Evolutionary conservation across 2,329 filamentous ascomycete species (phyloP).

Genomic region (Metarhizium anisopliae): DNA sequence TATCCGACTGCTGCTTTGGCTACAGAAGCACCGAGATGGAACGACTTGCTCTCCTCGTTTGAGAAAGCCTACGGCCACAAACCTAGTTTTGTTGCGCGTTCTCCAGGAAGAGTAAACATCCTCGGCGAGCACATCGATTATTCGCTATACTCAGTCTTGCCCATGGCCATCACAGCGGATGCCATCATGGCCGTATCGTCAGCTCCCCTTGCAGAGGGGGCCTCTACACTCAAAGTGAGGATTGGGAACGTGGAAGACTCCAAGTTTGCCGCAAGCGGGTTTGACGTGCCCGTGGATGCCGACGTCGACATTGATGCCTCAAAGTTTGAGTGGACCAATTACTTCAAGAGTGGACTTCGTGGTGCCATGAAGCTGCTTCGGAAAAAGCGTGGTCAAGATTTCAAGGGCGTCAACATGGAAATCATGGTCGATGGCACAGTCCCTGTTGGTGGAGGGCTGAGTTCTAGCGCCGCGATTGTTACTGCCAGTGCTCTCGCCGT

Average conservation of each 20-base stretch:
- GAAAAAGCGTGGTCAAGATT: slow-evolving; percentile 51
- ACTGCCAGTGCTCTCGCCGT: slow-evolving; percentile 84
- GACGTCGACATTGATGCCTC: slow-evolving; percentile 75
- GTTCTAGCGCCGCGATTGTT: slow-evolving; percentile 88
- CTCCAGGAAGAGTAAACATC: slow-evolving; percentile 92
- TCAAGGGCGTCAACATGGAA: slow-evolving; percentile 67
- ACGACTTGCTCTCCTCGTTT: slow-evolving; percentile 63
- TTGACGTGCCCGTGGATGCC: slow-evolving; percentile 55
- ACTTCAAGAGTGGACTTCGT: slow-evolving; percentile 86
- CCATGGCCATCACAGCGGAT: slow-evolving; percentile 91
- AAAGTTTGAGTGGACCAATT: slow-evolving; percentile 92
- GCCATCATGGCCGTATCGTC: slow-evolving; percentile 73
- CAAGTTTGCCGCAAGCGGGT: slow-evolving; percentile 69
- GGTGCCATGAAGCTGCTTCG: slow-evolving; percentile 73
- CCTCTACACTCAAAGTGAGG: slow-evolving; percentile 56
- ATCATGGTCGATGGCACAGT: slow-evolving; percentile 87
- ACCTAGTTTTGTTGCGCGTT: slow-evolving; percentile 77
- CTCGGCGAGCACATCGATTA: slow-evolving; percentile 99
- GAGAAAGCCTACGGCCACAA: slow-evolving; percentile 57
- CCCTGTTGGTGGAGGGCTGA: slow-evolving; percentile 83
- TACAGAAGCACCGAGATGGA: slow-evolving; percentile 66
- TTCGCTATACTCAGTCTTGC: slow-evolving; percentile 89
- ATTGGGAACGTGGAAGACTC: slow-evolving; percentile 70
- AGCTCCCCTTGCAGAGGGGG: slow-evolving; percentile 37
- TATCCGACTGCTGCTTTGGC: slow-evolving; percentile 67